A percentile compares a stretch with the other conserved stretches of the same genome.
phyloP scores from a whole-genome alignment of 331 rosid genomes.

The Erythrophleum ivorense region DNA sequence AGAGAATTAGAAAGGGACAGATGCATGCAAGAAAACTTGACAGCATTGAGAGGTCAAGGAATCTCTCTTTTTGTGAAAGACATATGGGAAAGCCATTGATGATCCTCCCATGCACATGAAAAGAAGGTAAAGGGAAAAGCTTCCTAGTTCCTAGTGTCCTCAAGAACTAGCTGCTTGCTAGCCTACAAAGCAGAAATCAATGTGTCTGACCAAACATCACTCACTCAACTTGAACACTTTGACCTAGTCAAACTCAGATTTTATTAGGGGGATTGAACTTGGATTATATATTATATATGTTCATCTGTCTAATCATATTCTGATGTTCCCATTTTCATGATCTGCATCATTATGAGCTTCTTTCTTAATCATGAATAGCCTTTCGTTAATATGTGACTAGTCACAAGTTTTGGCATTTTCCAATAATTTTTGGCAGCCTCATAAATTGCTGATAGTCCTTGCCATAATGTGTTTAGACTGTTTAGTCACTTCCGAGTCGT shows the following conservation, averaged over 20 bases:
- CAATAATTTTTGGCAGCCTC: not conserved
- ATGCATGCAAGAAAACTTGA: not conserved
- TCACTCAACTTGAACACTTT: too few relatives aligned
- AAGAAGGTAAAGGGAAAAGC: constrained; percentile 54
- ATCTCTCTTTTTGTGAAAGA: constrained; percentile 38
- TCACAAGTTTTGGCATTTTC: constrained; percentile 18
- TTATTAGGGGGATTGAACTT: too few relatives aligned
- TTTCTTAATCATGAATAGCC: constrained; percentile 11
- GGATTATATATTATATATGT: too few relatives aligned
- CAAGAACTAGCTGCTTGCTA: constrained; percentile 8
- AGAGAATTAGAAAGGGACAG: not conserved
- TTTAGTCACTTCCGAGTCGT: not conserved
- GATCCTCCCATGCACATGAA: constrained; percentile 42
- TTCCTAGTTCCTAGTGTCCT: constrained; percentile 18
- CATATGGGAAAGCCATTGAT: constrained; percentile 39
- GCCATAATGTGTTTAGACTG: too few relatives aligned
- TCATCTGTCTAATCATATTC: too few relatives aligned
- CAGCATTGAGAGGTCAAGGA: constrained; percentile 25
- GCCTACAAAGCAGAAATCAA: not conserved
- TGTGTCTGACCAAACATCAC: too few relatives aligned
- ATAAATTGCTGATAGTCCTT: too few relatives aligned
- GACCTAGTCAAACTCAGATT: too few relatives aligned
- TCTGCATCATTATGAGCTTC: not conserved
- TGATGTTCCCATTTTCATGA: not conserved
- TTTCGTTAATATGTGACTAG: not conserved